Base-by-base conservation (phyloP, 2,329 filamentous ascomycete genomes). In the Mollisia scopiformis region DNA sequence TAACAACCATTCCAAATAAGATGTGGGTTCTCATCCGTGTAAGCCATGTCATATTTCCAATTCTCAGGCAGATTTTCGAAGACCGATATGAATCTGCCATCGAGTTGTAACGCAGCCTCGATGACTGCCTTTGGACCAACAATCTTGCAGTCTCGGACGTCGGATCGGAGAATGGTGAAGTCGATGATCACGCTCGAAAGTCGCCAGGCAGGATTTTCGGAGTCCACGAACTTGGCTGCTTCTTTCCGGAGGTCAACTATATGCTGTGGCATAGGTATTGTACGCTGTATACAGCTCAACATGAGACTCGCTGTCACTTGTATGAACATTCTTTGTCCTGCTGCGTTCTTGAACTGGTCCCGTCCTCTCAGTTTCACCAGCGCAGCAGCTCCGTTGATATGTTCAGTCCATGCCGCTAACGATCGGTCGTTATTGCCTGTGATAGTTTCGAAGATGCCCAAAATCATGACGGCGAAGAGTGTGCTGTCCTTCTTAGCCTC, bases 391-490 rank as follows among this genome's bases (percentile, higher is more conserved):
- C 83, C 83, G 53, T 79, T 80, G 43, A 85, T 76, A 66, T 86
- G 83, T 56, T 82, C 75, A 58, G 82, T 77, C 79, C 82, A 85
- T 6, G 80, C 80, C 51, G 76, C 72, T 64, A 84, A 75, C 0
- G 81, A 84, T 54, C 78, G 75, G 11, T 76, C 72, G 6, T 75
- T 78, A 23, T 73, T 76, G 16, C 82, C 81, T 7, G 80, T 78
- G 58, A 85, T 75, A 66, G 81, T 82, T 69, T 85, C 83, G 37
- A 81, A 86, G 3, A 83, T 79, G 49, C 82, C 78, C 6, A 86
- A 75, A 47, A 86, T 80, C 54, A 85, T 75, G 19, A 85, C 78
- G 0, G 81, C 78, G 13, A 85, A 77, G 74, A 86, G 80, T 0
- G 83, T 85, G 51, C 77, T 82, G 64, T 86, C 83, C 65, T 82